phyloP scores from a whole-genome alignment of 352 stramenopile genomes.

The Sclerospora graminicola region DNA sequence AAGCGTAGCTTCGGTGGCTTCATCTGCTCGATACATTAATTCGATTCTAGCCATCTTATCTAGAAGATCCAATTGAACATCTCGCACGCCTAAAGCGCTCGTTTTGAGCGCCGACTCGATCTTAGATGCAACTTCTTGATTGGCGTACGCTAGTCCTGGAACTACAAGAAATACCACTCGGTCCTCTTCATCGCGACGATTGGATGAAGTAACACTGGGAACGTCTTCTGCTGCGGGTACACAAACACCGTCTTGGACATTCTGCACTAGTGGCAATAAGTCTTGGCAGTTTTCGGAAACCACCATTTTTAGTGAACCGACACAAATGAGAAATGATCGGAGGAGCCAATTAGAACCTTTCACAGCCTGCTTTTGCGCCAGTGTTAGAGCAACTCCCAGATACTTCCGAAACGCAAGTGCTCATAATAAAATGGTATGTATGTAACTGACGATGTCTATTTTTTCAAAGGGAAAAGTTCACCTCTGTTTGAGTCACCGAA shows the following conservation, averaged over 20 bases:
- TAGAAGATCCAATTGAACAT: constrained; percentile 46
- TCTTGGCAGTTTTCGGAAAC: constrained; percentile 14
- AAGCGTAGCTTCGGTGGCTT: constrained; percentile 35
- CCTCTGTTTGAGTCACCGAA: too few species aligned
- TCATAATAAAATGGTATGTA: too few species aligned
- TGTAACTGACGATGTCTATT: too few species aligned
- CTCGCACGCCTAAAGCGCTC: constrained; percentile 24
- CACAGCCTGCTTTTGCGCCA: too few species aligned
- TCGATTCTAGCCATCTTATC: constrained; percentile 67
- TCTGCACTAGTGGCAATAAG: constrained; percentile 18
- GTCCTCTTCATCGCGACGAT: constrained; percentile 36
- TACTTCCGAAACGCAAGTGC: too few species aligned
- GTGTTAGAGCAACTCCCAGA: too few species aligned
- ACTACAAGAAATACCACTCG: constrained; percentile 68
- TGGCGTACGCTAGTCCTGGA: constrained; percentile 27
- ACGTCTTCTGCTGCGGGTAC: constrained; percentile 58
- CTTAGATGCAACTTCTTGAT: constrained; percentile 10
- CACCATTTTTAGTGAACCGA: constrained; percentile 11
- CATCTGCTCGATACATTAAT: constrained; percentile 25
- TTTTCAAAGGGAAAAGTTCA: too few species aligned
- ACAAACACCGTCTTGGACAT: constrained; percentile 26
- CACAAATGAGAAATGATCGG: constrained; percentile 19
- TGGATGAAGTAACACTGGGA: constrained; percentile 58
- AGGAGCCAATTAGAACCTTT: too few species aligned
- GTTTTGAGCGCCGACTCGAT: constrained; percentile 27